Evolutionary conservation across 139 green algal genomes (phyloP), one percentile per base, ranked within the genome.

Genomic region (Ettlia oleoabundans): DNA sequence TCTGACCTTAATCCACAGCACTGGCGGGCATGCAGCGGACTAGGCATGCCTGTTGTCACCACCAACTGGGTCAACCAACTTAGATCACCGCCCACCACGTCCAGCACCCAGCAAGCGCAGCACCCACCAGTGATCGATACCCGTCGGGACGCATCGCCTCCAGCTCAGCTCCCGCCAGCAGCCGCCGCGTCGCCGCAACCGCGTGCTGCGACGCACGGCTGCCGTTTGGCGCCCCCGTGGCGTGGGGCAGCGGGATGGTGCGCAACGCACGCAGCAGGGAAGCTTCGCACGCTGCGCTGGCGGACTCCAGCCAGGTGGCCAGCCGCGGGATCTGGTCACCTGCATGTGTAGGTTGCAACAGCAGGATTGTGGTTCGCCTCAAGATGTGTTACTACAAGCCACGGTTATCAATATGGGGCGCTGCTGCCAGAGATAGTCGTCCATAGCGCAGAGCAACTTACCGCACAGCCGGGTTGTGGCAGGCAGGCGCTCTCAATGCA

Each of bases 261-360:
- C 87, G 70, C 55, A 97, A 82, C 26, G 87, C 84, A 30, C 82
- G 77, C 5, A 95, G 76, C 68, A 97, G 88, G 3, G 76, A 51
- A 33, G 64, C 84, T 84, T 93, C 88, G 7, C 66, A 62, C n/a
- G 76, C 80, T 1, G 91, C 89, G n/a, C 35, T 41, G 13, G 72
- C 83, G 35, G 35, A 75, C 81, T 47, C 58, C 71, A 85, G 80
- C 86, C 79, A 88, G 66, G 82, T 81, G 87, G 85, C 37, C 58
- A 93, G 61, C 43, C 75, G 55, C 1, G 42, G 26, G 5, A 92
- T 42, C 33, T 63, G n/a, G 28, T 85, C 61, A 10, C 82, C 86
- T 88, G 85, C 19, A 33, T 24, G 40, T 26, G 37, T 2, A 22
- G 28, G 19, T 53, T 7, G 5, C n/a, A n/a, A n/a, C n/a, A n/a